Base-by-base conservation (phyloP, 2,329 filamentous ascomycete genomes). In the Fonsecaea erecta region DNA sequence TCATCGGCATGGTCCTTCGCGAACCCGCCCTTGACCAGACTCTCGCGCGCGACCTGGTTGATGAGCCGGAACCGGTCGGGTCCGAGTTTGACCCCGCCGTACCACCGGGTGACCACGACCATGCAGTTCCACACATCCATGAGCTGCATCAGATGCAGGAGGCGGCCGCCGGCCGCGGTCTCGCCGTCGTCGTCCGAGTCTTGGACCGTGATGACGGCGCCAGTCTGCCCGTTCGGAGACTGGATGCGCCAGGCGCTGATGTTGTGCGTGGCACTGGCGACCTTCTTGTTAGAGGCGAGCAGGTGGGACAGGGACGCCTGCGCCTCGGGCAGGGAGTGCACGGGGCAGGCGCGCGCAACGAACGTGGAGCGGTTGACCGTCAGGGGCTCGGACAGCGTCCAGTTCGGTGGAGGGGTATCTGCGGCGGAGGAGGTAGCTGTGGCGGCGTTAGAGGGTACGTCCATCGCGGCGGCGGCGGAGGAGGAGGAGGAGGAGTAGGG, bases 131-230 rank as follows among this genome's bases (percentile, higher is more conserved):
- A 97, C 11, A 96, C 83, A 74, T 93, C 91, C 91, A 97, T 97
- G 67, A 97, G 79, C 80, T 97, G 93, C 88, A 99, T 90, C 32
- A 99, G 81, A 79, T 96, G 92, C 66, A 98, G 78, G 74, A 99
- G 78, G 48, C 95, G 84, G 0, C 90, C 88, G 0, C 95, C 95
- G 0, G 95, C 95, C 5, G 95, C 95, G 28, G 91, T 91, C 83
- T 99, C 95, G 1, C 95, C 95, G 76, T 99, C 95, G 73, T 99
- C 95, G 73, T 99, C 91, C 74, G 90, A 97, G 78, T 99, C 95
- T 77, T 98, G 93, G 71, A 89, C 18, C 43, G 43, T 61, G 24
- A 61, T 46, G 3, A 54, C 51, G 14, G 46, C 48, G 16, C 30
- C 48, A 7, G 34, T 21, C 16, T 53, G 28, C 32, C 40, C 3